Evolutionary conservation across 805 yeast species (phyloP), one percentile per base, ranked within the genome.

Genomic region (Kluyveromyces siamensis): DNA sequence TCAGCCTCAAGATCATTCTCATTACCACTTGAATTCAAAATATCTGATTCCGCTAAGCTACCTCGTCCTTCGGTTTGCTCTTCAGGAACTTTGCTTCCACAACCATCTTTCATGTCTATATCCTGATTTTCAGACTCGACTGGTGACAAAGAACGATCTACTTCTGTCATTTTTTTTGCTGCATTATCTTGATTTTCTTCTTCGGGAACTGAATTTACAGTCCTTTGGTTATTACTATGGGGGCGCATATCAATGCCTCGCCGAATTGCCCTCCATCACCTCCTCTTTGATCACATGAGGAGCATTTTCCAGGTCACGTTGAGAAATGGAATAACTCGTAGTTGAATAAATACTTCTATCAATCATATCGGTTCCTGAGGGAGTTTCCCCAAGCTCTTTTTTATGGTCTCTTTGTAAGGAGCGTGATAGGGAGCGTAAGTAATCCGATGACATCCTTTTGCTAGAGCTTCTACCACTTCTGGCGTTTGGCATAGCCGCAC

Each of bases 351-450:
- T 46, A 27, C 57, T 53, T 18, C 53, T 47, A 37, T 53, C 54
- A 40, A 2, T 39, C 47, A 48, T 41, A 37, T 48, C 49, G 11
- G 48, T 45, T 9, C 46, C 52, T 35, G 40, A 45, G 37, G 37
- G 50, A 7, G 51, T 41, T 17, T 44, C 30, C 13, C 36, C 45
- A 10, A 41, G 40, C 37, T 35, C 44, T 37, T 45, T 52, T 41
- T 40, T 44, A 5, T 55, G 58, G 47, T 60, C 67, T 44, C 65
- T 56, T 41, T 58, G 59, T 39, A 60, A 46, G 16, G 67, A 63
- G 37, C 63, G 57, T 8, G 62, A 60, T 30, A 63, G 48, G 6
- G 84, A 77, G 55, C 89, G 74, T 53, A 84, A 69, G 59, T 81
- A 84, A 51, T 77, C 73, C 1, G 57, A 54, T 10, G 65, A 69